A percentile compares a stretch with the other conserved stretches of the same genome.
These are phyloP conservation scores for Russula earlei DNA, from an alignment of 768 basidiomycete species.

Conservation along the genomic window DNA sequence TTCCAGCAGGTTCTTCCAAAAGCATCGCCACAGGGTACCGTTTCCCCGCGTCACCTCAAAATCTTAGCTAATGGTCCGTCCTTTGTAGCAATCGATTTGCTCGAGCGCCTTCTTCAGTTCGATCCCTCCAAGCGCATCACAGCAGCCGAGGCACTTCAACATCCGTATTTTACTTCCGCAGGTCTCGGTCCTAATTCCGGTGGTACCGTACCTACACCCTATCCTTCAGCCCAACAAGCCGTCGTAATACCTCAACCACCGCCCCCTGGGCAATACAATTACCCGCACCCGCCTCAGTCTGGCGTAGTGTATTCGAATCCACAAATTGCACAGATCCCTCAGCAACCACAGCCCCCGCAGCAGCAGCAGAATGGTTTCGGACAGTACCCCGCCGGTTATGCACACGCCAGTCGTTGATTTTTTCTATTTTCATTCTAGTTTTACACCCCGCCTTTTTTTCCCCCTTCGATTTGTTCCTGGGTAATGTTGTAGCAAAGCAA, in stretches of 20 bases:
- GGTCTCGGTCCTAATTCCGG: conserved; percentile 30
- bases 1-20: conserved; percentile 77
- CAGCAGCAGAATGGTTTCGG: conserved; percentile 19
- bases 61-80: neutral
- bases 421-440: neutral
- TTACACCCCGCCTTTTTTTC: neutral
- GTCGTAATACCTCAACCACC: conserved; percentile 26
- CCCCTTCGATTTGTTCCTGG: neutral
- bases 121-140: conserved; percentile 89
- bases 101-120: conserved; percentile 92
- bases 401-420: conserved; percentile 12
- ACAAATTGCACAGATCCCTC: conserved; percentile 24
- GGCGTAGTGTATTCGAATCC: conserved; percentile 18
- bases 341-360: conserved; percentile 22
- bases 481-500: conserved; percentile 3
- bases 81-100: conserved; percentile 69
- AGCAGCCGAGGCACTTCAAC: conserved; percentile 82
- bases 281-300: conserved; percentile 52
- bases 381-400: conserved; percentile 21
- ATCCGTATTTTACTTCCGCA: conserved; percentile 79
- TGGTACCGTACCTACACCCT: conserved; percentile 30
- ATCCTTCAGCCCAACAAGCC: conserved; percentile 51
- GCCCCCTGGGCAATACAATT: conserved; percentile 39
- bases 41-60: neutral
- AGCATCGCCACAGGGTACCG: conserved; percentile 70